Conservation (phyloP, 345 rosid species). For the Pistacia atlantica region DNA sequence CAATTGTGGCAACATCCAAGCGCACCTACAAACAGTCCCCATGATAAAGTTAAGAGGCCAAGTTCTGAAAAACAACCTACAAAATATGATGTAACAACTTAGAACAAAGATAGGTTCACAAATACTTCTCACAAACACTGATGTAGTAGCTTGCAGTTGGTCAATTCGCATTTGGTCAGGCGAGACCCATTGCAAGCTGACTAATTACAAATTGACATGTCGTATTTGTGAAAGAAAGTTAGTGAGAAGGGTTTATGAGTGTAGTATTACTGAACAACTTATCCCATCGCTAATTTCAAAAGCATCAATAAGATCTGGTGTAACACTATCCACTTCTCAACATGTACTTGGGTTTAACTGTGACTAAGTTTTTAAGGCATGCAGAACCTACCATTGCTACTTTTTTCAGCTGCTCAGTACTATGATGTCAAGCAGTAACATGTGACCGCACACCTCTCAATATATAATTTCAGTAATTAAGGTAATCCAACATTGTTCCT, state of each 20-base stretch:
- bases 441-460: background rate
- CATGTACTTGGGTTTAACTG: constrained; percentile 7
- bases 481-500: background rate
- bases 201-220: no score
- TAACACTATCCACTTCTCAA: background rate
- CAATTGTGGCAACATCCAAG: constrained; percentile 72
- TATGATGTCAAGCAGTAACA: constrained; percentile 3
- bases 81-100: background rate
- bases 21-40: constrained; percentile 66
- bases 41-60: background rate
- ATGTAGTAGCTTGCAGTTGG: no score
- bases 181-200: no score
- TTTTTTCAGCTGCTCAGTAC: constrained; percentile 10
- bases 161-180: no score
- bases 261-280: no score
- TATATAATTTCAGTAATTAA: background rate
- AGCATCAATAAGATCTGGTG: background rate
- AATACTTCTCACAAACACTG: no score
- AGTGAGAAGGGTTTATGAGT: no score
- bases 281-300: background rate
- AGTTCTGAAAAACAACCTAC: background rate
- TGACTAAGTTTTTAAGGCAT: background rate
- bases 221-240: no score
- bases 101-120: no score
- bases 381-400: constrained; percentile 4